phyloP scores from a whole-genome alignment of 768 basidiomycete genomes.

The Paxillus rubicundulus region DNA sequence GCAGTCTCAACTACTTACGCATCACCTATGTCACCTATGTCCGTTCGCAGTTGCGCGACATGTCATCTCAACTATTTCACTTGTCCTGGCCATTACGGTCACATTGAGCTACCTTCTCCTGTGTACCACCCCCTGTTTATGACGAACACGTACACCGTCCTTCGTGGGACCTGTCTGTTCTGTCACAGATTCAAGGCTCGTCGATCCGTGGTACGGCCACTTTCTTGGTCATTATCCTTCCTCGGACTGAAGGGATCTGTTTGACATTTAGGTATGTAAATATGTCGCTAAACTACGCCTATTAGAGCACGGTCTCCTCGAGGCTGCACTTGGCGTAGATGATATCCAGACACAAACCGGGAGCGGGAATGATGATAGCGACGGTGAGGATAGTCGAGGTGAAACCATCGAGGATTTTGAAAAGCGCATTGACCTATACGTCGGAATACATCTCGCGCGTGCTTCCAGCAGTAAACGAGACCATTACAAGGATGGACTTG shows the following conservation, averaged over 20 bases:
- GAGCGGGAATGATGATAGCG: conserved; percentile 35
- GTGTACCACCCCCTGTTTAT: conserved; percentile 98
- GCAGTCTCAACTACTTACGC: conserved; percentile 32
- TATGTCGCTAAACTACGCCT: conserved; percentile 84
- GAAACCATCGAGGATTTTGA: conserved; percentile 65
- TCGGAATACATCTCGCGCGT: conserved; percentile 45
- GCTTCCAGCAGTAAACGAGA: conserved; percentile 64
- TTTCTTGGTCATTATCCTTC: conserved; percentile 11
- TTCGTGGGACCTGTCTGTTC: conserved; percentile 88
- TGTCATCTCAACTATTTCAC: conserved; percentile 91
- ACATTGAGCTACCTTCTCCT: conserved; percentile 93
- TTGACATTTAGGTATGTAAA: conserved; percentile 60
- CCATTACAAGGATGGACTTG: conserved; percentile 83
- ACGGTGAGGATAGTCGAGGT: conserved; percentile 43
- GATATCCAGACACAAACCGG: conserved; percentile 50
- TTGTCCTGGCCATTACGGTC: conserved; percentile 97
- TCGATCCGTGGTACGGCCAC: conserved; percentile 58
- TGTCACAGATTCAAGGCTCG: conserved; percentile 90
- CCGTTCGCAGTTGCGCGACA: conserved; percentile 73
- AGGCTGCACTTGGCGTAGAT: conserved; percentile 76
- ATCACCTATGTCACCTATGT: conserved; percentile 5
- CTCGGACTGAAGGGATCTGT: conserved; percentile 9
- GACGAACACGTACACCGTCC: conserved; percentile 80
- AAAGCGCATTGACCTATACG: conserved; percentile 62
- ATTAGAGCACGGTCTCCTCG: conserved; percentile 84